Base-by-base conservation (phyloP, 208 protist genomes). In the Acanthamoeba castellanii region DNA sequence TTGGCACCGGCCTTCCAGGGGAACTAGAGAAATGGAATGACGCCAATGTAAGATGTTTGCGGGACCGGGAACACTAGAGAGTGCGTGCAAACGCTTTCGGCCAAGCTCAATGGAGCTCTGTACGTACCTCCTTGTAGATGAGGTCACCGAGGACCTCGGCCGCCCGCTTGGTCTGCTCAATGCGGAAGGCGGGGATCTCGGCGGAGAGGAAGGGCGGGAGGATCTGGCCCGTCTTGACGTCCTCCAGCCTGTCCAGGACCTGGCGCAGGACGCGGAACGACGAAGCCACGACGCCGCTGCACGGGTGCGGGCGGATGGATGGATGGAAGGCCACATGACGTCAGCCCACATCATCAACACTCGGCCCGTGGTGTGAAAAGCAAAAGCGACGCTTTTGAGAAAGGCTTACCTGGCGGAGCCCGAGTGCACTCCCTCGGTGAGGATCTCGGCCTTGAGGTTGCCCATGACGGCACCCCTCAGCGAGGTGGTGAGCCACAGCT, bases 211-310 rank as follows among this genome's bases (percentile, higher is more conserved):
- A 98, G 32, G 96, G 96, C 82, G 98, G 45, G 82, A 96, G 95
- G 89, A 99, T 97, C 81, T 99, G 95, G 45, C 99, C 99, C 5
- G 98, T 99, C 47, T 97, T 84, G 50, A 95, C 84, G 96, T 99
- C 98, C 97, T 99, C 99, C n/a, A 99, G 93, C 93, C 98, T 97
- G 78, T 98, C 94, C 7, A 99, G 94, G 1, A 99, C 84, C 50
- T 97, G 93, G 45, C 98, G 97, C 8, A 97, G 92, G 72, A 99
- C 97, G 93, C 98, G 98, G 96, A 99, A 99, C 16, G 98, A 98
- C 74, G 98, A 98, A 50, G 99, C 98, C 30, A 99, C 98, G 34
- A 99, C 97, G 72, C 99, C 99, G 81, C 98, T 98, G 16, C 59
- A 64, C 20, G 20, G 57, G 20, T 61, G 97, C 1, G 88, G 96